Percentiles rank a stretch among this genome's conserved stretches.
Conservation (phyloP, 352 stramenopile genomes). For the Phytophthora cactorum region DNA sequence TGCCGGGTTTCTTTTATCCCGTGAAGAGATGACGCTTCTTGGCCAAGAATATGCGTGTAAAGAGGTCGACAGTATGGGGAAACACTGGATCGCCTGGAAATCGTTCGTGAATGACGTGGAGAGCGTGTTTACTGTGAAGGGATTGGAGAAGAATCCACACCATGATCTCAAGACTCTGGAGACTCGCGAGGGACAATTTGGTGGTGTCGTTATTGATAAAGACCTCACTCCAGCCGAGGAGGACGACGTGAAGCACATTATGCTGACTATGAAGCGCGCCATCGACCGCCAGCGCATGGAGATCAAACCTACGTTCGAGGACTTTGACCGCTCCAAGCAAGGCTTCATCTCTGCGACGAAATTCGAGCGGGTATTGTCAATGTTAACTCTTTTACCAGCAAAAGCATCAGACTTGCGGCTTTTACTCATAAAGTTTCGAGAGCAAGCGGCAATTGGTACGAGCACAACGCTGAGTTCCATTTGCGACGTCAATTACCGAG, state of each 20-base stretch:
- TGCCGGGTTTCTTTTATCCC: conserved; percentile 58
- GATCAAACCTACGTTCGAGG: conserved; percentile 84
- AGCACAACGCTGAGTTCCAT: conserved; percentile 67
- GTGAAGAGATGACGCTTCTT: conserved; percentile 63
- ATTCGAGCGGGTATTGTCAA: conserved; percentile 84
- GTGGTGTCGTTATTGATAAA: conserved; percentile 56
- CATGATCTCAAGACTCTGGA: conserved; percentile 58
- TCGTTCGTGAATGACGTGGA: conserved; percentile 84
- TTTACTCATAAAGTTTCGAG: conserved; percentile 79
- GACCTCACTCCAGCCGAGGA: conserved; percentile 61
- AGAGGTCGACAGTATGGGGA: conserved; percentile 67
- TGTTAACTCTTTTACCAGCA: conserved; percentile 67
- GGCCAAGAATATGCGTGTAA: conserved; percentile 60
- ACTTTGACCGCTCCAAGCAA: conserved; percentile 83
- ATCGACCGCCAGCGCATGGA: conserved; percentile 76
- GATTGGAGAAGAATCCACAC: conserved; percentile 67
- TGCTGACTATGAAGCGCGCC: conserved; percentile 57
- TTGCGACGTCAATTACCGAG: conserved; percentile 86
- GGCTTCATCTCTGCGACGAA: conserved; percentile 80
- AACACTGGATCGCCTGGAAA: conserved; percentile 75
- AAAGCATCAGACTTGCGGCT: conserved; percentile 53
- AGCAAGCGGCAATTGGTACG: conserved; percentile 52
- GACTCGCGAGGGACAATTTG: conserved; percentile 63
- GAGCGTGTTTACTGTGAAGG: conserved; percentile 80
- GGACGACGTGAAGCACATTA: conserved; percentile 47